A percentile compares a stretch with the other conserved stretches of the same genome.
These are phyloP conservation scores for Myxozyma melibiosi DNA, from an alignment of 805 yeast species.

Conservation along the genomic window DNA sequence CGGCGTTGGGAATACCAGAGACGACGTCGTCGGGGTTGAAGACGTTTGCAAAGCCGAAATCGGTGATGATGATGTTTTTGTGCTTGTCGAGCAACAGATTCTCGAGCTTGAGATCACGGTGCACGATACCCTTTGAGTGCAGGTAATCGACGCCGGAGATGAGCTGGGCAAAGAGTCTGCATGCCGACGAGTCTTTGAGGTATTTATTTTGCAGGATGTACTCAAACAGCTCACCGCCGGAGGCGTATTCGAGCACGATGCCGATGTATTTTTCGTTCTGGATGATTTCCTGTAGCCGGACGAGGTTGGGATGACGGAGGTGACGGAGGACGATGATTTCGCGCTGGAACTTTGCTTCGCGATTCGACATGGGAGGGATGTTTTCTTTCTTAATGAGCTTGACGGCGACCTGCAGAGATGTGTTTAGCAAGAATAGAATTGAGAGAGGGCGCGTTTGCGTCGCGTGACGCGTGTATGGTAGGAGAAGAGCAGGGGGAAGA, in stretches of 20 bases:
- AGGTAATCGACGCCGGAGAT: slow-evolving; percentile 91
- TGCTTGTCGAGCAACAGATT: slow-evolving; percentile 79
- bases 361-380: slow-evolving; percentile 81
- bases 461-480: background rate
- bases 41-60: slow-evolving; percentile 93
- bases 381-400: slow-evolving; percentile 87
- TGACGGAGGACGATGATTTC: slow-evolving; percentile 89
- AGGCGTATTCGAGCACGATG: slow-evolving; percentile 92
- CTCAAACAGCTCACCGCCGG: slow-evolving; percentile 96
- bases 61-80: slow-evolving; percentile 82
- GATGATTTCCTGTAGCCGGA: slow-evolving; percentile 85
- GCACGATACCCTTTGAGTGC: slow-evolving; percentile 79
- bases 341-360: slow-evolving; percentile 85
- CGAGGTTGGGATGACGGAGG: slow-evolving; percentile 87
- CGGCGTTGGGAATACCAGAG: slow-evolving; percentile 43
- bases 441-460: background rate
- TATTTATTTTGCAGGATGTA: slow-evolving; percentile 84
- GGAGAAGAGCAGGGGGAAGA: background rate
- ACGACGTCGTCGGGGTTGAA: slow-evolving; percentile 45
- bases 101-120: slow-evolving; percentile 75
- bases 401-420: slow-evolving; percentile 76
- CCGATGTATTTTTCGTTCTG: slow-evolving; percentile 95
- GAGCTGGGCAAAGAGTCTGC: slow-evolving; percentile 86
- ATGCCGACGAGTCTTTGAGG: slow-evolving; percentile 83
- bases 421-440: background rate